phyloP scores from a whole-genome alignment of 2,329 filamentous ascomycete species.

The Trichoderma sp. region DNA sequence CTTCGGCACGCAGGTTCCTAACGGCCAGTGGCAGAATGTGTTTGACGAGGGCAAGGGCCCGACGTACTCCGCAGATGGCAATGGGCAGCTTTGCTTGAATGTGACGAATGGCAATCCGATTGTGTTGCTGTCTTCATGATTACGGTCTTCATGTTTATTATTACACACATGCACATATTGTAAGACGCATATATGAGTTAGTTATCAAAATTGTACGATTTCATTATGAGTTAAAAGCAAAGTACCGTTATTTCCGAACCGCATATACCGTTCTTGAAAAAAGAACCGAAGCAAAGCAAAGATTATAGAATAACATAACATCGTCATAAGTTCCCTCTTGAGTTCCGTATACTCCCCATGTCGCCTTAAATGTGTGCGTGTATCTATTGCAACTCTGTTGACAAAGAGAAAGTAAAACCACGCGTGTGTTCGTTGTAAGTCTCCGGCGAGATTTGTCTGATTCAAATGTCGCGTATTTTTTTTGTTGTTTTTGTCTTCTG shows the following conservation, averaged over 20 bases:
- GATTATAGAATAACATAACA: neutral
- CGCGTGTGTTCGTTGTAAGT: neutral
- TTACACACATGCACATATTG: neutral
- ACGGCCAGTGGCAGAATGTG: constrained; percentile 43
- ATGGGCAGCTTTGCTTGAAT: constrained; percentile 44
- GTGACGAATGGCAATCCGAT: constrained; percentile 46
- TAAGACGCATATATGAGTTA: neutral
- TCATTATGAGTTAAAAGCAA: neutral
- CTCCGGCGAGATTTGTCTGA: neutral
- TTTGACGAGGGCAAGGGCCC: constrained; percentile 36
- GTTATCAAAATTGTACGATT: neutral
- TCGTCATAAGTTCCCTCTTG: neutral
- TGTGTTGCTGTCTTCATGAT: constrained; percentile 34
- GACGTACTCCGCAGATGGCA: constrained; percentile 41
- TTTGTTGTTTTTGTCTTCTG: neutral
- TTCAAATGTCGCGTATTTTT: neutral
- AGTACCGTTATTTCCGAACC: neutral
- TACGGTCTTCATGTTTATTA: neutral
- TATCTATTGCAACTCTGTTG: neutral
- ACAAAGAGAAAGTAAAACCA: neutral
- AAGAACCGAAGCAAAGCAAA: neutral
- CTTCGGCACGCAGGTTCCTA: constrained; percentile 42
- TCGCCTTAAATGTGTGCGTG: neutral
- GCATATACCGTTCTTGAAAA: neutral
- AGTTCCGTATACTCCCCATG: neutral